These are phyloP conservation scores for Apiotrichum brassicae DNA, from an alignment of 1,284 basidiomycete species.

Conservation along the genomic window DNA sequence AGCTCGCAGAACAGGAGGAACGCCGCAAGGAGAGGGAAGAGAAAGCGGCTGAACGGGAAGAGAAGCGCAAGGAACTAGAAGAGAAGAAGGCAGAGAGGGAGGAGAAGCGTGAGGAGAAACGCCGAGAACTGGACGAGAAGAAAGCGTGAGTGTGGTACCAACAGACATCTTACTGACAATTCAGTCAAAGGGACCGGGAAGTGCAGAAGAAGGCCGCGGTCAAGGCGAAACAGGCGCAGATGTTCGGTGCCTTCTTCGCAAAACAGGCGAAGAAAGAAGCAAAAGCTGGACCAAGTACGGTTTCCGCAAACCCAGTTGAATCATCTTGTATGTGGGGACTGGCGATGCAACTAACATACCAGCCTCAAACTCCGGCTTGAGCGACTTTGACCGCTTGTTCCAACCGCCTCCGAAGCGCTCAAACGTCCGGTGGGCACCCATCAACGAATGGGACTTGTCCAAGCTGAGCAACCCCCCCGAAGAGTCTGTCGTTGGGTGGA, in stretches of 20 bases:
- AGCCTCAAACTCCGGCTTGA: background rate
- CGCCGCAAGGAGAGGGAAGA: constrained; percentile 7
- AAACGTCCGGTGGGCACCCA: constrained; percentile 30
- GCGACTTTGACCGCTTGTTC: constrained; percentile 31
- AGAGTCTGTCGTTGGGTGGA: background rate
- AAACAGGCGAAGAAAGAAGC: background rate
- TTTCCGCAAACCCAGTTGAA: background rate
- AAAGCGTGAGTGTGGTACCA: constrained; percentile 13
- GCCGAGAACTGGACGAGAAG: constrained; percentile 12
- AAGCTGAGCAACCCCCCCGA: no score
- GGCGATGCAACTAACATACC: background rate
- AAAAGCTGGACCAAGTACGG: background rate
- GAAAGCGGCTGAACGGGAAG: constrained; percentile 6
- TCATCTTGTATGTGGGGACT: constrained; percentile 15
- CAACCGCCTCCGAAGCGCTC: constrained; percentile 21
- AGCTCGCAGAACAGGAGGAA: constrained; percentile 5
- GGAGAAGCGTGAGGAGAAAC: constrained; percentile 8
- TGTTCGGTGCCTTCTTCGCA: constrained; percentile 32
- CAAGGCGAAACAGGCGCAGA: constrained; percentile 30
- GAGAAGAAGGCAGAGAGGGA: constrained; percentile 9
- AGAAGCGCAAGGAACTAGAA: constrained; percentile 10
- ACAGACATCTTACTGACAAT: no score
- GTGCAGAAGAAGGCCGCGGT: constrained; percentile 28
- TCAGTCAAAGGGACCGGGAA: constrained; percentile 32
- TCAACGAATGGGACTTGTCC: constrained; percentile 21